Percentiles rank a stretch among this genome's conserved stretches.
phyloP scores from a whole-genome alignment of 768 basidiomycete genomes.

The Kwoniella shandongensis region DNA sequence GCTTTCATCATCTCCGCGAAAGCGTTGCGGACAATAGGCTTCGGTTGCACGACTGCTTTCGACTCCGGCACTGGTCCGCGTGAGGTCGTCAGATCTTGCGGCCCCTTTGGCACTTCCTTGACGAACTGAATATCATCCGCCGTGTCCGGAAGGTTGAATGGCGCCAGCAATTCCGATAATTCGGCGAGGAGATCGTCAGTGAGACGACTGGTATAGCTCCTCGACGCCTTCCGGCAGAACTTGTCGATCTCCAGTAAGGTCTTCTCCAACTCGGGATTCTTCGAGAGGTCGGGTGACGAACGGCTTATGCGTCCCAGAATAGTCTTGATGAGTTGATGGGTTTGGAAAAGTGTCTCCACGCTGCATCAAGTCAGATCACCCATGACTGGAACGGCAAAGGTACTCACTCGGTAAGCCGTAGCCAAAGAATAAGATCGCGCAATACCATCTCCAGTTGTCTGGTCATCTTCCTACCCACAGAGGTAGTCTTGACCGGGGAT shows the following conservation, averaged over 20 bases:
- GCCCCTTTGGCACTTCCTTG: conserved; percentile 10
- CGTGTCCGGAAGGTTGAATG: conserved; percentile 58
- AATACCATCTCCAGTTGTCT: conserved; percentile 74
- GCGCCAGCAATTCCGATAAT: conserved; percentile 66
- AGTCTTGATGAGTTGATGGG: conserved; percentile 76
- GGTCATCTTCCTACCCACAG: conserved; percentile 71
- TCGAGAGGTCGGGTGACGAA: conserved; percentile 56
- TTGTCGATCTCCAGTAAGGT: conserved; percentile 66
- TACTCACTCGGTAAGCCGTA: conserved; percentile 82
- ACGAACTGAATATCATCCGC: conserved; percentile 65
- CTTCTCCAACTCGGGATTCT: conserved; percentile 50
- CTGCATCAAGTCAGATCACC: conserved; percentile 15
- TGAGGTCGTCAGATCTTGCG: conserved; percentile 9
- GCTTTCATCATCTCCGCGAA: conserved; percentile 50
- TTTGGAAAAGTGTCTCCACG: conserved; percentile 78
- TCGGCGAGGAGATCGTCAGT: conserved; percentile 60
- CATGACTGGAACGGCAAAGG: neutral
- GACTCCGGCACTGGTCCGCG: conserved; percentile 8
- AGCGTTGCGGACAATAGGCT: conserved; percentile 36
- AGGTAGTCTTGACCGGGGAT: conserved; percentile 60
- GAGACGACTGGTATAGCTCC: conserved; percentile 43
- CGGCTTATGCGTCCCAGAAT: conserved; percentile 75
- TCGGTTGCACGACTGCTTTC: too few species aligned
- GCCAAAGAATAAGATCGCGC: conserved; percentile 76
- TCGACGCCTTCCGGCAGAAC: conserved; percentile 43